phyloP scores from a whole-genome alignment of 2,329 filamentous ascomycete genomes.

The Ophiocordyceps camponoti-leonardi region DNA sequence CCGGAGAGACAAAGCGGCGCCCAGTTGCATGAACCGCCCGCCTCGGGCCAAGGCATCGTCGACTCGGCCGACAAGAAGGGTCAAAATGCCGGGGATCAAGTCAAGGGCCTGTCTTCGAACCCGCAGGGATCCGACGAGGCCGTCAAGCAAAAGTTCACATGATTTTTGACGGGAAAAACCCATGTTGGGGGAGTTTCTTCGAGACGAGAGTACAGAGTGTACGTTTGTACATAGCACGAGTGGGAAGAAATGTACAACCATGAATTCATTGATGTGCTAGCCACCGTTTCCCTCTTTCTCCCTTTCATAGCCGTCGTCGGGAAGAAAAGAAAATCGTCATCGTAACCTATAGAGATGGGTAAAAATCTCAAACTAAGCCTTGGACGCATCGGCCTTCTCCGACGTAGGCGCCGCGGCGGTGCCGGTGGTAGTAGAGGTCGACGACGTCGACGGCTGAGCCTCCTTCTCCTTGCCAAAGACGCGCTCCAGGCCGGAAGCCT shows the following conservation, averaged over 20 bases:
- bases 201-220: too few species aligned
- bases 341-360: too few species aligned
- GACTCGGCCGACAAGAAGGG: slow-evolving; percentile 37
- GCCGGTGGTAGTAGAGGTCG: slow-evolving; percentile 1
- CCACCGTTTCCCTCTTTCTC: too few species aligned
- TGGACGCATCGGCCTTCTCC: slow-evolving; percentile 9
- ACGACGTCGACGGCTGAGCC: slow-evolving; percentile 7
- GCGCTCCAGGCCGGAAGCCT: slow-evolving; percentile 38
- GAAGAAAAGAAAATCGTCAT: too few species aligned
- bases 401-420: slow-evolving; percentile 5
- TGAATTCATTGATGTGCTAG: too few species aligned
- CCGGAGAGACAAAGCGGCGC: slow-evolving; percentile 49
- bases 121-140: slow-evolving; percentile 45
- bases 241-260: too few species aligned
- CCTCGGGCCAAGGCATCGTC: slow-evolving; percentile 38
- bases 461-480: slow-evolving; percentile 38
- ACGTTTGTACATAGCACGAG: too few species aligned
- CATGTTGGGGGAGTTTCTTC: too few species aligned
- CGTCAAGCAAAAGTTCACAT: slow-evolving; percentile 37
- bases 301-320: too few species aligned
- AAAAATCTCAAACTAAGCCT: slow-evolving; percentile 2
- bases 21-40: slow-evolving; percentile 43
- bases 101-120: slow-evolving; percentile 44
- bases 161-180: too few species aligned
- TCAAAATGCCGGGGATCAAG: slow-evolving; percentile 30